These are phyloP conservation scores for Picochlorum sp. DNA, from an alignment of 139 green algal species.

Conservation along the genomic window DNA sequence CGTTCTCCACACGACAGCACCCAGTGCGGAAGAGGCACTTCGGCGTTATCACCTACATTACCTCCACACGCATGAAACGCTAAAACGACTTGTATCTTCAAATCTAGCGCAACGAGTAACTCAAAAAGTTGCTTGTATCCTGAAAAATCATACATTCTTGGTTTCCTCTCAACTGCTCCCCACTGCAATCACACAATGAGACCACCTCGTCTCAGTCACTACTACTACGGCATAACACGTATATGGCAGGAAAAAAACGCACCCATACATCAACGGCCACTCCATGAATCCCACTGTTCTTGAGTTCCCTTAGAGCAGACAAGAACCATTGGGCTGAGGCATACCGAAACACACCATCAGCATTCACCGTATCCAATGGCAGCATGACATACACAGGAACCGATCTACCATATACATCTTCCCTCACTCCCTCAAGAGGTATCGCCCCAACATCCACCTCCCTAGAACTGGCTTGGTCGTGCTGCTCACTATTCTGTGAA, in stretches of 20 bases:
- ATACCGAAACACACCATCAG: constrained; percentile 64
- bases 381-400: constrained; percentile 83
- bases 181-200: constrained; percentile 32
- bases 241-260: background rate
- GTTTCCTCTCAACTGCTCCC: constrained; percentile 74
- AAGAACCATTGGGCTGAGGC: constrained; percentile 56
- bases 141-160: constrained; percentile 67
- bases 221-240: no score
- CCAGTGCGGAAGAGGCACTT: constrained; percentile 74
- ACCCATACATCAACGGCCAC: constrained; percentile 82
- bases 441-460: no score
- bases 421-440: no score
- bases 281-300: constrained; percentile 60
- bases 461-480: no score
- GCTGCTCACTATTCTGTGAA: no score
- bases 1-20: constrained; percentile 63
- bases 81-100: constrained; percentile 85
- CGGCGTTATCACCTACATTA: constrained; percentile 82
- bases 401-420: background rate
- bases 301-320: constrained; percentile 56
- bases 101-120: constrained; percentile 52
- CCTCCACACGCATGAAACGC: constrained; percentile 89
- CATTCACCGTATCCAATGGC: constrained; percentile 82
- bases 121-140: constrained; percentile 77
- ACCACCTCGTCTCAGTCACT: background rate